Conservation (phyloP, 1,139 yeast species). For the Blastobotrys raffinosifermentans region DNA sequence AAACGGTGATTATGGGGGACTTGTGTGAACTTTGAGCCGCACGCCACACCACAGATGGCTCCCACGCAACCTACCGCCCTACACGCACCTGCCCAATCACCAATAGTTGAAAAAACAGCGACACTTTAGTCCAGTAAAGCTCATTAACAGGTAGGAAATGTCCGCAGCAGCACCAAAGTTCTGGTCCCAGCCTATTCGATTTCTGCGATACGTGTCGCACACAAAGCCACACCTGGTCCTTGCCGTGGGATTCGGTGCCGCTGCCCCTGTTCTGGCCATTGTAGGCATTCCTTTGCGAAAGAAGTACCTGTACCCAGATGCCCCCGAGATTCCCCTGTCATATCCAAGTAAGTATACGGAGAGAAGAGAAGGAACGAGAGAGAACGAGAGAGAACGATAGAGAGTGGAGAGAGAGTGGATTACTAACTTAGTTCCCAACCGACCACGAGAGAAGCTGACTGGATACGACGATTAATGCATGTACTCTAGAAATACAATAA, state of each 20-base stretch:
- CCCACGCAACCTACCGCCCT: no score
- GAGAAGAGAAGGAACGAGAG: background rate
- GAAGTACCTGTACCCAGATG: constrained; percentile 60
- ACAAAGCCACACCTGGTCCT: constrained; percentile 72
- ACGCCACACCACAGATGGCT: no score
- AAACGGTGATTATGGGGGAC: no score
- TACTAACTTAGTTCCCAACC: constrained; percentile 25
- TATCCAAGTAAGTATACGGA: constrained; percentile 49
- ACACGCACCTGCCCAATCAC: no score
- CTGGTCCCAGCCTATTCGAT: constrained; percentile 30
- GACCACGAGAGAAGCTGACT: constrained; percentile 30
- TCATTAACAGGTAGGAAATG: constrained; percentile 6
- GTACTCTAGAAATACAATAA: constrained; percentile 11
- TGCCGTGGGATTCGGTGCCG: constrained; percentile 59
- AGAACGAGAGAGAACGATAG: background rate
- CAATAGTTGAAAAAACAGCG: no score
- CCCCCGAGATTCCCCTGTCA: constrained; percentile 58
- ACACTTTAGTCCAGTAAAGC: background rate
- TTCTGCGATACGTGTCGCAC: constrained; percentile 76
- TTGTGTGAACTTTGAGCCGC: no score
- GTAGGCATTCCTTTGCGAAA: constrained; percentile 66
- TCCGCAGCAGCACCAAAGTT: constrained; percentile 13
- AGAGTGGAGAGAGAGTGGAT: background rate
- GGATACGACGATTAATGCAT: constrained; percentile 32
- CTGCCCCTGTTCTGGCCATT: constrained; percentile 60